These are phyloP conservation scores for Psilocybe cubensis DNA, from an alignment of 768 basidiomycete genomes.

Conservation along the genomic window DNA sequence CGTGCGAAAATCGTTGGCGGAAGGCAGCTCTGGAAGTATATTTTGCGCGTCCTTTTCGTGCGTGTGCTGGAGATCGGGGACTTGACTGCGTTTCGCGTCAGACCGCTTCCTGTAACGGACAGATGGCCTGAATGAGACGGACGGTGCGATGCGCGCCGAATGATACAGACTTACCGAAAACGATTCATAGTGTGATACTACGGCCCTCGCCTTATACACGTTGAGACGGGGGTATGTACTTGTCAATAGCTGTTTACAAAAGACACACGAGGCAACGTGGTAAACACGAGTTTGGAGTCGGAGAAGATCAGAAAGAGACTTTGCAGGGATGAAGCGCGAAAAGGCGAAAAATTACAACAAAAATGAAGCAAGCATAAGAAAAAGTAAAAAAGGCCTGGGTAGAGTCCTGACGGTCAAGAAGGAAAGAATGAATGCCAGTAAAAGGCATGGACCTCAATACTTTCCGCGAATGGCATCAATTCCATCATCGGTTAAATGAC, in stretches of 20 bases:
- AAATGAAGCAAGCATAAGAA: constrained; percentile 12
- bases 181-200: constrained; percentile 62
- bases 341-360: constrained; percentile 17
- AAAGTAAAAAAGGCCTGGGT: background rate
- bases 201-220: constrained; percentile 72
- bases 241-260: constrained; percentile 37
- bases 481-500: constrained; percentile 1
- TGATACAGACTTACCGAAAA: constrained; percentile 67
- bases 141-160: constrained; percentile 5
- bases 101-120: constrained; percentile 69
- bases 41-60: constrained; percentile 38
- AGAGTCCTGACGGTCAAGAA: background rate
- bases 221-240: constrained; percentile 38
- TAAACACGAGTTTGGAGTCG: constrained; percentile 64
- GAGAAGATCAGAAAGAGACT: constrained; percentile 35
- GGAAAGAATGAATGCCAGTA: constrained; percentile 2
- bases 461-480: background rate
- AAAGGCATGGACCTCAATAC: constrained; percentile 1
- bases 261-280: constrained; percentile 67
- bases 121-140: constrained; percentile 2
- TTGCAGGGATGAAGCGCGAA: constrained; percentile 26
- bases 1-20: constrained; percentile 80
- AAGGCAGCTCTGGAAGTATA: constrained; percentile 60
- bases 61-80: constrained; percentile 30
- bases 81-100: constrained; percentile 59